These are phyloP conservation scores for Gloeostereum incarnatum DNA, from an alignment of 768 basidiomycete genomes.

Conservation along the genomic window DNA sequence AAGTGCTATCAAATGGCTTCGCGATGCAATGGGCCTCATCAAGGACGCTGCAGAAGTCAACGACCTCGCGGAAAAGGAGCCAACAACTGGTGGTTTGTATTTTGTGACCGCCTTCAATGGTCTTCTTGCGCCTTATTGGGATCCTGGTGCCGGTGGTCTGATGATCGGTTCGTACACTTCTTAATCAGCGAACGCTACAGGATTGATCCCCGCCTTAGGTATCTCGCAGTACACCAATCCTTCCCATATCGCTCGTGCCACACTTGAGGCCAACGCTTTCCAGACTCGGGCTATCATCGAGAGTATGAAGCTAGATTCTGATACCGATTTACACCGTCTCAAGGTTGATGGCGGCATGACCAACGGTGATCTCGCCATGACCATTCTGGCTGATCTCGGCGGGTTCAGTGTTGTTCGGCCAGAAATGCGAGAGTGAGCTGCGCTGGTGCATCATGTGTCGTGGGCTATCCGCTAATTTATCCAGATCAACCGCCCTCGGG, in stretches of 20 bases:
- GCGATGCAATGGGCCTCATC: constrained; percentile 86
- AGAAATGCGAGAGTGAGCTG: constrained; percentile 94
- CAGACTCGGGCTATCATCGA: constrained; percentile 94
- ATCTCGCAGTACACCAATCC: constrained; percentile 85
- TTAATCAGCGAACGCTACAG: background rate
- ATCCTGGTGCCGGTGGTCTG: constrained; percentile 79
- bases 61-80: constrained; percentile 64
- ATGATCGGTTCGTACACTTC: constrained; percentile 54
- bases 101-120: constrained; percentile 98
- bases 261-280: constrained; percentile 92
- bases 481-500: constrained; percentile 91
- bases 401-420: constrained; percentile 90
- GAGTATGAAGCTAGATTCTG: constrained; percentile 90
- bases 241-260: constrained; percentile 89
- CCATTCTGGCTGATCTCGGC: constrained; percentile 78
- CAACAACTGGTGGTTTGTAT: constrained; percentile 82
- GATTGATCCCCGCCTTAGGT: constrained; percentile 31
- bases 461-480: background rate
- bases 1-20: constrained; percentile 92
- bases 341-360: constrained; percentile 99
- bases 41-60: constrained; percentile 78
- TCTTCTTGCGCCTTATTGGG: constrained; percentile 96
- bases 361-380: constrained; percentile 85
- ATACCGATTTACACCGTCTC: constrained; percentile 67
- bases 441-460: constrained; percentile 21